Evolutionary conservation across 345 rosid species (phyloP).

Genomic region (Melaleuca quinquenervia): DNA sequence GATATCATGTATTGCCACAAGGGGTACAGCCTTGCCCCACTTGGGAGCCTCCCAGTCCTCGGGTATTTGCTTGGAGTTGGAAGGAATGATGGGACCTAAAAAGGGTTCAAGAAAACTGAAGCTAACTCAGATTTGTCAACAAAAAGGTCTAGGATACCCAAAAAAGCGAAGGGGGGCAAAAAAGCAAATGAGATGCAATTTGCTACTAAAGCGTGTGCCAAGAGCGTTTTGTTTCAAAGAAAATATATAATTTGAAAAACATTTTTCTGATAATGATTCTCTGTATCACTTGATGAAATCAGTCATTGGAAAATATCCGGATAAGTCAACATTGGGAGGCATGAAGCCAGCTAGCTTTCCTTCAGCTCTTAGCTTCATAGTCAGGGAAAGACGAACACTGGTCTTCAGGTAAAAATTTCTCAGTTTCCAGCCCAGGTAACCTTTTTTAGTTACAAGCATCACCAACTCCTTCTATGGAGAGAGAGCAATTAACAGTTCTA

Average conservation of each 20-base stretch:
- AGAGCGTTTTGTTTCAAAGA: background rate
- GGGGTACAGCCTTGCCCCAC: background rate
- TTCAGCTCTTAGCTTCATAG: slow-evolving; percentile 35
- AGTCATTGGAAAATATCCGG: background rate
- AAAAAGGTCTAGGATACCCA: background rate
- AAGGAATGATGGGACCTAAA: background rate
- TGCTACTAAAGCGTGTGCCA: background rate
- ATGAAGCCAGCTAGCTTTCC: slow-evolving; percentile 42
- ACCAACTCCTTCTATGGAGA: slow-evolving; percentile 34
- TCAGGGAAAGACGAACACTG: slow-evolving; percentile 24
- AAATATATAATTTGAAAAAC: background rate
- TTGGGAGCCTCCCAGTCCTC: background rate
- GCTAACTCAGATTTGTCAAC: background rate
- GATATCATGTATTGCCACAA: background rate
- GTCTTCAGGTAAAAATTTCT: background rate
- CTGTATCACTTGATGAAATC: background rate
- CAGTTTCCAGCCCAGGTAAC: slow-evolving; percentile 24
- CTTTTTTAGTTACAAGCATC: slow-evolving; percentile 52
- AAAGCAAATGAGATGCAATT: background rate
- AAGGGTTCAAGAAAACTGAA: background rate
- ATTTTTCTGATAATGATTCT: background rate
- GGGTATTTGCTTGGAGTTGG: background rate
- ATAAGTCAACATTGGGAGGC: slow-evolving; percentile 45
- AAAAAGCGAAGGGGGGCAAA: background rate
- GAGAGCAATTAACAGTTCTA: slow-evolving; percentile 26